Percentiles rank a stretch among this genome's conserved stretches.
Conservation (phyloP, 2,329 filamentous ascomycete genomes). For the Calonectria hongkongensis region DNA sequence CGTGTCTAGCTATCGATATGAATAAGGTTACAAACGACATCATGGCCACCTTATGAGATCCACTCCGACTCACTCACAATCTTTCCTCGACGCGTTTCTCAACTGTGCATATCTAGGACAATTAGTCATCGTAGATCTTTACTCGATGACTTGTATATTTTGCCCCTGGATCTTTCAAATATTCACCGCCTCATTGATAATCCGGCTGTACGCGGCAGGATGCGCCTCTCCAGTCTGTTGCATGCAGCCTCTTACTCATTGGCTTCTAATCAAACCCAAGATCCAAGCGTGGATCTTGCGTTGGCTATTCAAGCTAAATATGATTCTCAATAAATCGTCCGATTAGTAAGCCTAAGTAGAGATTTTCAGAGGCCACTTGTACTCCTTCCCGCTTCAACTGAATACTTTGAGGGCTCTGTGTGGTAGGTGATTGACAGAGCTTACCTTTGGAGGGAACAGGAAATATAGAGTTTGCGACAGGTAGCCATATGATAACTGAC, state of each 20-base stretch:
- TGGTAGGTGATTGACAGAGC: no score
- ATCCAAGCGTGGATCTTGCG: no score
- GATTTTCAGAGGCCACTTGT: neutral
- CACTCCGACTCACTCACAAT: neutral
- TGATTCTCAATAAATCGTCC: neutral
- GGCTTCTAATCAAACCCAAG: no score
- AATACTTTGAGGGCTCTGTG: no score
- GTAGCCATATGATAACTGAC: neutral
- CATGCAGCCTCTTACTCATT: no score
- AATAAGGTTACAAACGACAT: neutral
- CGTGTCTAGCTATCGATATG: neutral
- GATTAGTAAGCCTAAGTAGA: neutral
- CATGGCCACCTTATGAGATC: neutral
- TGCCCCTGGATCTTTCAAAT: neutral
- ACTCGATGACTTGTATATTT: neutral
- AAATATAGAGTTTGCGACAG: neutral
- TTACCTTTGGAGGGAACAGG: neutral
- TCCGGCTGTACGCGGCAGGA: neutral
- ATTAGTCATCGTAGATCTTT: neutral
- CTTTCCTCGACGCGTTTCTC: neutral
- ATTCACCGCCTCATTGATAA: no score
- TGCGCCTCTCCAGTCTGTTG: neutral
- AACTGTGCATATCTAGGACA: neutral
- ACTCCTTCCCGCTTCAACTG: no score
- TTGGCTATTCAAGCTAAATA: neutral